Conservation (phyloP, 148 eudicot genomes). For the Drosera capensis region DNA sequence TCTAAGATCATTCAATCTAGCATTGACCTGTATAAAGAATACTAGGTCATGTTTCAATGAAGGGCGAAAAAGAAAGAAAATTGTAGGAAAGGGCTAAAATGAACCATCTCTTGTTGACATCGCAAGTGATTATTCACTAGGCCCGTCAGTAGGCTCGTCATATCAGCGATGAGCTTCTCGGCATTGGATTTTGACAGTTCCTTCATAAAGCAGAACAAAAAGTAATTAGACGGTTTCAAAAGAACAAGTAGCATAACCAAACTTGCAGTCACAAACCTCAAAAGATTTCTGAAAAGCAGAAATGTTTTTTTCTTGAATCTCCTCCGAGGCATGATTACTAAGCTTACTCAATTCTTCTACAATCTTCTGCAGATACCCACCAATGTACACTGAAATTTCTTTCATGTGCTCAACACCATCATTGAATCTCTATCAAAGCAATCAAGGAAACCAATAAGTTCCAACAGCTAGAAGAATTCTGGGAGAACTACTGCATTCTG, state of each 20-base stretch:
- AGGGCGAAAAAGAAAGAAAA: background rate
- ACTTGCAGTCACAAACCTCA: slow-evolving; percentile 26
- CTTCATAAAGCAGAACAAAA: slow-evolving; percentile 23
- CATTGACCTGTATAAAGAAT: slow-evolving; percentile 42
- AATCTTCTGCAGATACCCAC: slow-evolving; percentile 45
- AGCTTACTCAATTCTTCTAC: slow-evolving; percentile 47
- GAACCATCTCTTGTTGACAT: slow-evolving; percentile 74
- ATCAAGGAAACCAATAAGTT: background rate
- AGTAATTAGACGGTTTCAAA: too few relatives aligned
- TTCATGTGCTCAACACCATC: slow-evolving; percentile 40
- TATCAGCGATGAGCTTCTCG: slow-evolving; percentile 77
- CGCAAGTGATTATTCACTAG: slow-evolving; percentile 56
- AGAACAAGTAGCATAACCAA: background rate
- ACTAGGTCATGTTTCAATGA: background rate
- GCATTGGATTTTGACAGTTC: slow-evolving; percentile 68
- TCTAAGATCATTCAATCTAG: slow-evolving; percentile 40
- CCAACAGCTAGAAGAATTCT: background rate
- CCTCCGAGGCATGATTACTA: slow-evolving; percentile 52
- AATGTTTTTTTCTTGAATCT: slow-evolving; percentile 45
- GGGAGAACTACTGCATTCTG: background rate
- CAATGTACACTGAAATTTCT: slow-evolving; percentile 41
- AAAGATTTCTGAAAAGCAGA: slow-evolving; percentile 63
- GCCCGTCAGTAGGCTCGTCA: slow-evolving; percentile 53
- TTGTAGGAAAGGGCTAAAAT: slow-evolving; percentile 4
- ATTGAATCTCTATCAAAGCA: slow-evolving; percentile 47